phyloP scores from a whole-genome alignment of 352 stramenopile genomes.

The Globisporangium abappressorium region DNA sequence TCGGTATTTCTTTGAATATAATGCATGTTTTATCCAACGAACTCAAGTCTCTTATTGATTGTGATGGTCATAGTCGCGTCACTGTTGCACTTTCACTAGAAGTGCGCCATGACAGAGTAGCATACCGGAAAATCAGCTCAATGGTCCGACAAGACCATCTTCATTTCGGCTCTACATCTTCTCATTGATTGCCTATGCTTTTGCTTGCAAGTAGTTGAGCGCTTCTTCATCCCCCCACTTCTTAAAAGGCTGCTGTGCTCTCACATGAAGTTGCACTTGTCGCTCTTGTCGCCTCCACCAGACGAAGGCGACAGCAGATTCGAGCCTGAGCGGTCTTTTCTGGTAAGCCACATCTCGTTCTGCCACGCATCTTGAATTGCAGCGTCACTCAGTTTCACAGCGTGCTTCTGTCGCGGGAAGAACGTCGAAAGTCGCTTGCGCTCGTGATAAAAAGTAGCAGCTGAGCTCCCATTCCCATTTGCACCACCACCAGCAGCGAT shows the following conservation, averaged over 20 bases:
- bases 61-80: no score
- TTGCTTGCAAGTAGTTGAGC: neutral
- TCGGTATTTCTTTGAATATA: neutral
- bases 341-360: neutral
- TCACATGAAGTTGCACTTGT: constrained; percentile 20
- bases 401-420: constrained; percentile 9
- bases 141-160: neutral
- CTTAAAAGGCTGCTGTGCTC: neutral
- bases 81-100: neutral
- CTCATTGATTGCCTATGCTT: neutral
- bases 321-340: neutral
- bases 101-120: neutral
- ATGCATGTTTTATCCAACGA: neutral
- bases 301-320: neutral
- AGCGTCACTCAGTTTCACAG: constrained; percentile 8
- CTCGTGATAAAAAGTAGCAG: neutral
- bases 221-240: neutral
- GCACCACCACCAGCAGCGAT: neutral
- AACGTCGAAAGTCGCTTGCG: constrained; percentile 6
- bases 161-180: neutral
- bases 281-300: neutral
- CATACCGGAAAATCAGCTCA: neutral
- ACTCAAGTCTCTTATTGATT: no score
- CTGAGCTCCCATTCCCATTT: neutral
- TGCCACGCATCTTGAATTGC: constrained; percentile 5